phyloP scores from a whole-genome alignment of 1,284 basidiomycete species.

The Binderoboletus segoi region DNA sequence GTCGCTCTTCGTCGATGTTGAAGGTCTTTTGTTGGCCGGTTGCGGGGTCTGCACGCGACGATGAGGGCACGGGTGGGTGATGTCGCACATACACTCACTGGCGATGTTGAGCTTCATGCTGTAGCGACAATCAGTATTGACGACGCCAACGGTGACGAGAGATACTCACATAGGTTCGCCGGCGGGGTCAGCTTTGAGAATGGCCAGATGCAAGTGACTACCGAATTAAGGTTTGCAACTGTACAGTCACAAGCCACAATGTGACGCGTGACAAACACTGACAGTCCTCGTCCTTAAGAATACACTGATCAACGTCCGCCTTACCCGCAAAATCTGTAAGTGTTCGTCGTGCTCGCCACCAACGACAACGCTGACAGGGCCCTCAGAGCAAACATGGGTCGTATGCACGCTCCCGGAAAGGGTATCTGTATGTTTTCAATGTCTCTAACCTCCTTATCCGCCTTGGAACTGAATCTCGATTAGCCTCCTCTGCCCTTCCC shows the following conservation, averaged over 20 bases:
- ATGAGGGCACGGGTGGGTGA: conserved; percentile 15
- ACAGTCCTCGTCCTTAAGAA: conserved; percentile 38
- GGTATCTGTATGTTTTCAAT: conserved; percentile 80
- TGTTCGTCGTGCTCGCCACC: conserved; percentile 5
- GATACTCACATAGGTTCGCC: conserved; percentile 36
- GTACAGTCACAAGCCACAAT: conserved; percentile 41
- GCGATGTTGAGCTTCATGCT: conserved; percentile 98
- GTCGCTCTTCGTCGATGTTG: conserved; percentile 92
- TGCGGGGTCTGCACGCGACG: conserved; percentile 69
- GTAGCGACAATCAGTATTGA: conserved; percentile 10
- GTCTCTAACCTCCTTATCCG: background rate
- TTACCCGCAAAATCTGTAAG: conserved; percentile 41
- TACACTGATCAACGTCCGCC: conserved; percentile 22
- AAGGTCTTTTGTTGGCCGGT: conserved; percentile 97
- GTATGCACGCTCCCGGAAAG: conserved; percentile 98
- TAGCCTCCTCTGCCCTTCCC: conserved; percentile 95
- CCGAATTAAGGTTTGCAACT: conserved; percentile 48
- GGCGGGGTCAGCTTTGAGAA: conserved; percentile 38
- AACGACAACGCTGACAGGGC: conserved; percentile 2
- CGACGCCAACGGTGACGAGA: background rate
- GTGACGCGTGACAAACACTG: conserved; percentile 38
- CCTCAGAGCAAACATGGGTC: conserved; percentile 69
- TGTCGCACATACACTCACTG: conserved; percentile 56
- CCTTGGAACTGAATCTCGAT: background rate
- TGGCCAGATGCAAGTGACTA: conserved; percentile 17